Conservation (phyloP, 1,139 yeast species). For the Debaryomycetaceae sp. region DNA sequence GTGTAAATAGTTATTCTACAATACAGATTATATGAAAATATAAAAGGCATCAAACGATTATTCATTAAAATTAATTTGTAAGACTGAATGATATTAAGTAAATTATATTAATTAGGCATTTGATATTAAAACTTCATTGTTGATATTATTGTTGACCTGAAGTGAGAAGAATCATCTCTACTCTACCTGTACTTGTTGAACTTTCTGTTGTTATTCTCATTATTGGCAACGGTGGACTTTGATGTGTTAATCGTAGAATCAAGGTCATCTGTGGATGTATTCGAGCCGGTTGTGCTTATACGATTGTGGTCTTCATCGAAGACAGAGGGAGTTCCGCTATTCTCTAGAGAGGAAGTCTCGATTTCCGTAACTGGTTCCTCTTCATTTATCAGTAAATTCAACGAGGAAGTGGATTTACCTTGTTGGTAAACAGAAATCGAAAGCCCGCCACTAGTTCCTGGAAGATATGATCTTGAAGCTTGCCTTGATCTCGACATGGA, state of each 20-base stretch:
- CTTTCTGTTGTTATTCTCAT: background rate
- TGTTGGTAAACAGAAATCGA: slow-evolving; percentile 6
- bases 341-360: slow-evolving; percentile 29
- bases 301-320: slow-evolving; percentile 28
- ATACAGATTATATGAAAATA: slow-evolving; percentile 1
- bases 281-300: slow-evolving; percentile 26
- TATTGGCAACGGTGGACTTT: background rate
- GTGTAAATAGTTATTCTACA: slow-evolving; percentile 3
- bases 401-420: slow-evolving; percentile 14
- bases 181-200: background rate
- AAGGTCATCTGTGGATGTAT: slow-evolving; percentile 32
- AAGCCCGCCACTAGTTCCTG: background rate
- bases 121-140: background rate
- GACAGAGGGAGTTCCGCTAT: slow-evolving; percentile 40
- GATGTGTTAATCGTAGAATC: slow-evolving; percentile 10
- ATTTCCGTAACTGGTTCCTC: slow-evolving; percentile 18
- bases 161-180: background rate
- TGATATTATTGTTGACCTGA: slow-evolving; percentile 2
- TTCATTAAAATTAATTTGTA: slow-evolving; percentile 2
- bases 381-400: slow-evolving; percentile 12
- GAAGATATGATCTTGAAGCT: slow-evolving; percentile 20
- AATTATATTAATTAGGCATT: background rate
- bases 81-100: background rate
- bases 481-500: slow-evolving; percentile 30
- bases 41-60: slow-evolving; percentile 4